Base-by-base conservation (phyloP, 2,329 filamentous ascomycete species). In the Decorospora gaudefroyi region DNA sequence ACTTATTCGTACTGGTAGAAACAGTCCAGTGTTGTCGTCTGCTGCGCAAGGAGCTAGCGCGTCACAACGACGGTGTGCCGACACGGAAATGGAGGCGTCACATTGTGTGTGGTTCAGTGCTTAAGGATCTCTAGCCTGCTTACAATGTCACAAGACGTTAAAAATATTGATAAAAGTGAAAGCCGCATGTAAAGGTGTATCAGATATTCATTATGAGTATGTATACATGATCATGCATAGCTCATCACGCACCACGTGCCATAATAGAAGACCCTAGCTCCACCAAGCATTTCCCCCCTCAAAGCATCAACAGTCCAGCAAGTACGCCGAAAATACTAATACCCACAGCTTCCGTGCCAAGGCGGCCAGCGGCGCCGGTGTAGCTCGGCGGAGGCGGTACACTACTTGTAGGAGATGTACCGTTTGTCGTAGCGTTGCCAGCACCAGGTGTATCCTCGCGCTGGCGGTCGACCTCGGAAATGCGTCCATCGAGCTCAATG, bases 401-500 rank as follows among this genome's bases (percentile, higher is more conserved):
- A 4, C 49, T 41, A 16, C 44, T 53, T 8, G 53, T 42, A 11
- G 58, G 51, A 5, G 39, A 38, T 2, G 57, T 61, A n/a, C 55
- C 45, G 16, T 57, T 61, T 3, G 44, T 27, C 3, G 58, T 59
- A 6, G 46, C 46, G 15, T 60, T 62, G 1, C 53, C 48, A 19
- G 42, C 21, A 9, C 38, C 48, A 25, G 31, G 35, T 1, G 25
- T 50, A 4, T 45, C 39, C 16, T 59, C 54, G 15, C 52, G 46
- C 28, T 58, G 55, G 5, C 47, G 25, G 3, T 61, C 51, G 3
- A 71, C 67, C 13, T 54, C 53, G 21, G 68, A 62, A 17, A 80
- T 77, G 4, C 76, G 69, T 1, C 73, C 73, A 46, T 81, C 76
- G 1, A 83, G 62, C 49, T 72, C 63, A 22, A 78, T 73, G 27